phyloP scores from a whole-genome alignment of 805 yeast species.

The Ogataea zsoltii region DNA sequence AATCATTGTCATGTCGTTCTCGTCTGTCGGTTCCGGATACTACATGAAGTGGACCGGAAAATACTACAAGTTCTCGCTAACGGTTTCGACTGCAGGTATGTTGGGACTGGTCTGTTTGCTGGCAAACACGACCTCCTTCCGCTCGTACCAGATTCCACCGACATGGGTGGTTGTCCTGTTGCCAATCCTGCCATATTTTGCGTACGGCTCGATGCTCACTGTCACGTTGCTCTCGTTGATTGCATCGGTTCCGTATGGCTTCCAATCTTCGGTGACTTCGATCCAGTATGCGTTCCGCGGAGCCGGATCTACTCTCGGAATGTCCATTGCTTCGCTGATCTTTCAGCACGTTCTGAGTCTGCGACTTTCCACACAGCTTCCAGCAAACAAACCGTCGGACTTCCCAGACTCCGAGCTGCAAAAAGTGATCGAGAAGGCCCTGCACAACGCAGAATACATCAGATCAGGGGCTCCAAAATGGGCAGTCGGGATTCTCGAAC shows the following conservation, averaged over 20 bases:
- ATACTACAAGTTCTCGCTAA: conserved; percentile 49
- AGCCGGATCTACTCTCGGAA: conserved; percentile 66
- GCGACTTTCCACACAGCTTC: conserved; percentile 32
- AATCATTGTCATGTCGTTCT: conserved; percentile 56
- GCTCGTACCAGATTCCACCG: conserved; percentile 13
- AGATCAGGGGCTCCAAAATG: conserved; percentile 51
- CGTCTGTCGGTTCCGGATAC: conserved; percentile 63
- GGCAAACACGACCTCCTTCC: conserved; percentile 25
- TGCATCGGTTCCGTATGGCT: conserved; percentile 67
- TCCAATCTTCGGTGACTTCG: conserved; percentile 68
- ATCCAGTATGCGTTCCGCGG: conserved; percentile 67
- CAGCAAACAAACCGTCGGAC: conserved; percentile 34
- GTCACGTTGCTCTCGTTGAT: conserved; percentile 67
- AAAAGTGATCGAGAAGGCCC: conserved; percentile 50
- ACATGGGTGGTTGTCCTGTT: conserved; percentile 44
- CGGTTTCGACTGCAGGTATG: conserved; percentile 43
- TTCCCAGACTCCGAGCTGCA: conserved; percentile 41
- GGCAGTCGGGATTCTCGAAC: conserved; percentile 46
- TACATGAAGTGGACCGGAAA: conserved; percentile 66
- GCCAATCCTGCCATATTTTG: conserved; percentile 51
- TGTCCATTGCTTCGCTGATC: conserved; percentile 62
- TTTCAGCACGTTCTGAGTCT: conserved; percentile 48
- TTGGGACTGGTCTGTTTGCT: conserved; percentile 40
- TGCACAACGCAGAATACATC: conserved; percentile 57
- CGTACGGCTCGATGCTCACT: conserved; percentile 60